Conservation (phyloP, 1,139 yeast species). For the Torulaspora globosa region DNA sequence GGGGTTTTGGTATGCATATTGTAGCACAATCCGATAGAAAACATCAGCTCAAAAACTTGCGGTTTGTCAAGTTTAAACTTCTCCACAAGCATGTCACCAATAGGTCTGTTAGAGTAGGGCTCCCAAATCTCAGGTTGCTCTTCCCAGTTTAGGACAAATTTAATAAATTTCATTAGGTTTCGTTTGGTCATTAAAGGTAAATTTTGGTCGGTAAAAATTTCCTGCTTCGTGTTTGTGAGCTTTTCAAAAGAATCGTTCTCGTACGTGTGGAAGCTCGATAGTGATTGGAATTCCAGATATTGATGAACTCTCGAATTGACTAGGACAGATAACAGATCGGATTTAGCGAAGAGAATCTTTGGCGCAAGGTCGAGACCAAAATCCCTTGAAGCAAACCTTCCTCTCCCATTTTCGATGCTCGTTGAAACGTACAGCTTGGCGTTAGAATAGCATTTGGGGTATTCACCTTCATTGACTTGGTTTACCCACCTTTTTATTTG, state of each 20-base stretch:
- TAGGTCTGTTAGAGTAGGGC: slow-evolving; percentile 52
- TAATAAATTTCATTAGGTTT: slow-evolving; percentile 84
- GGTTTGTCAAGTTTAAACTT: slow-evolving; percentile 68
- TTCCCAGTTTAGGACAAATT: slow-evolving; percentile 76
- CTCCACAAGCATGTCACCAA: slow-evolving; percentile 53
- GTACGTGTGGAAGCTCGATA: slow-evolving; percentile 83
- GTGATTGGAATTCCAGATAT: slow-evolving; percentile 86
- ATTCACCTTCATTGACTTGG: slow-evolving; percentile 46
- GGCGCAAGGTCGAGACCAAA: slow-evolving; percentile 91
- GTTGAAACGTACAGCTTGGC: slow-evolving; percentile 72
- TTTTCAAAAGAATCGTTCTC: slow-evolving; percentile 88
- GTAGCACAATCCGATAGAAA: slow-evolving; percentile 77
- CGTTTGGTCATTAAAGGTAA: slow-evolving; percentile 75
- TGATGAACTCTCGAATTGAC: slow-evolving; percentile 82
- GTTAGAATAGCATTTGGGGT: slow-evolving; percentile 48
- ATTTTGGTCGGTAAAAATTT: slow-evolving; percentile 86
- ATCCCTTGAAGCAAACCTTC: slow-evolving; percentile 48
- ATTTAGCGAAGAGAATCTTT: slow-evolving; percentile 78
- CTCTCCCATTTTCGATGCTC: slow-evolving; percentile 38
- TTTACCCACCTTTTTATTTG: slow-evolving; percentile 79
- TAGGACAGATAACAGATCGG: slow-evolving; percentile 74
- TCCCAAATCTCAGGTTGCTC: slow-evolving; percentile 50
- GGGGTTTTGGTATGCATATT: slow-evolving; percentile 58
- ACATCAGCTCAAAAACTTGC: slow-evolving; percentile 77
- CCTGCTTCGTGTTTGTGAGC: slow-evolving; percentile 79